phyloP scores from a whole-genome alignment of 1,284 basidiomycete genomes.

The Coriolopsis trogii region DNA sequence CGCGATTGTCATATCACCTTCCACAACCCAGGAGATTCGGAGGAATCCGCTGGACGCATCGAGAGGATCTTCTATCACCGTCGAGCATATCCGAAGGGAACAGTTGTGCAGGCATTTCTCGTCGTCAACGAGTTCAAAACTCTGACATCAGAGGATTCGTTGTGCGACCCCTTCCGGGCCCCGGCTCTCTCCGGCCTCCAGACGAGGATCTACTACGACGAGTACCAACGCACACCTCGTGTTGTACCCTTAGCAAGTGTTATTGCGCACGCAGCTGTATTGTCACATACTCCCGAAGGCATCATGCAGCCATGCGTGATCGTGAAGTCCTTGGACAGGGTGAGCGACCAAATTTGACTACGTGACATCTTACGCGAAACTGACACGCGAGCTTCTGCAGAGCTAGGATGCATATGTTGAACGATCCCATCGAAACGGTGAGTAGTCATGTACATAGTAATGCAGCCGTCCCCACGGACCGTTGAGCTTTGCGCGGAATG shows the following conservation, averaged over 20 bases:
- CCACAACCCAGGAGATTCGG: background rate
- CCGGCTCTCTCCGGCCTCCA: background rate
- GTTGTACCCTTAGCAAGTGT: background rate
- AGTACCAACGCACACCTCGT: background rate
- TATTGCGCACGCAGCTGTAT: slow-evolving; percentile 3
- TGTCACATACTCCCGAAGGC: background rate
- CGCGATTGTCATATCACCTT: too few relatives aligned
- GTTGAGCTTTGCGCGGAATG: too few relatives aligned
- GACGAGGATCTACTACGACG: background rate
- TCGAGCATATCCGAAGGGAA: background rate
- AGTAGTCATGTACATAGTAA: too few relatives aligned
- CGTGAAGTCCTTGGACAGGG: slow-evolving; percentile 4
- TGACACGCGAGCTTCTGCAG: too few relatives aligned
- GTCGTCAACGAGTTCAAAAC: background rate
- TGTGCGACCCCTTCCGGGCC: slow-evolving; percentile 2
- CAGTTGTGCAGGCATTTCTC: slow-evolving; percentile 1
- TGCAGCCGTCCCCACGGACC: too few relatives aligned
- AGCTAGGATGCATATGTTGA: too few relatives aligned
- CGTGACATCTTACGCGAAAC: too few relatives aligned
- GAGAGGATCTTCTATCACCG: slow-evolving; percentile 1
- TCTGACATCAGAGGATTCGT: background rate
- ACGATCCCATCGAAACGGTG: too few relatives aligned
- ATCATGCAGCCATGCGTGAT: slow-evolving; percentile 10
- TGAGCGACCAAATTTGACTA: too few relatives aligned
- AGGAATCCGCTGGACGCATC: background rate